These are phyloP conservation scores for Mucor velutinosus DNA, from an alignment of 371 early-diverging fungal genomes.

Conservation along the genomic window DNA sequence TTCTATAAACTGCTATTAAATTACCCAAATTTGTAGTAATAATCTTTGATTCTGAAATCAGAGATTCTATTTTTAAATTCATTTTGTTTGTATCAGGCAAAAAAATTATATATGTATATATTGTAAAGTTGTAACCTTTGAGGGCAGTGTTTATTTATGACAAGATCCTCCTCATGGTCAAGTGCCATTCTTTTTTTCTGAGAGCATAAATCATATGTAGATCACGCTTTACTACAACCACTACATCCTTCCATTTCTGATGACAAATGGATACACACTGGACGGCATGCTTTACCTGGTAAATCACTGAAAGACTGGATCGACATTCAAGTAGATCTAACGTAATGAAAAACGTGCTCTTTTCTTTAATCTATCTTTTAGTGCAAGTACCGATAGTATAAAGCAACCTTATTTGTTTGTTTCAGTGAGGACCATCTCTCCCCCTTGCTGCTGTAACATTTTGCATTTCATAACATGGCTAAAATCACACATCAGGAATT, in stretches of 20 bases:
- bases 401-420: background rate
- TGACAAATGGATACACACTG: background rate
- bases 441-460: background rate
- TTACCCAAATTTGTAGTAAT: background rate
- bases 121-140: conserved; percentile 5
- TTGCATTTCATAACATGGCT: background rate
- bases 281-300: background rate
- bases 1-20: background rate
- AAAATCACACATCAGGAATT: background rate
- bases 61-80: background rate
- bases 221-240: background rate
- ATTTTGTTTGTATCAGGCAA: conserved; percentile 1
- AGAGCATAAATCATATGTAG: background rate
- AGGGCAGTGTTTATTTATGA: background rate
- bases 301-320: background rate
- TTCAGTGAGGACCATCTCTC: background rate
- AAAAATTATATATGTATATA: background rate
- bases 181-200: background rate
- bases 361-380: background rate
- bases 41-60: too few species aligned
- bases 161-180: background rate
- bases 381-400: background rate
- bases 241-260: background rate
- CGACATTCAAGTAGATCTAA: background rate
- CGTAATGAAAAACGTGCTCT: background rate